Conservation (phyloP, 768 basidiomycete species). For the Ephemerocybe angulata region DNA sequence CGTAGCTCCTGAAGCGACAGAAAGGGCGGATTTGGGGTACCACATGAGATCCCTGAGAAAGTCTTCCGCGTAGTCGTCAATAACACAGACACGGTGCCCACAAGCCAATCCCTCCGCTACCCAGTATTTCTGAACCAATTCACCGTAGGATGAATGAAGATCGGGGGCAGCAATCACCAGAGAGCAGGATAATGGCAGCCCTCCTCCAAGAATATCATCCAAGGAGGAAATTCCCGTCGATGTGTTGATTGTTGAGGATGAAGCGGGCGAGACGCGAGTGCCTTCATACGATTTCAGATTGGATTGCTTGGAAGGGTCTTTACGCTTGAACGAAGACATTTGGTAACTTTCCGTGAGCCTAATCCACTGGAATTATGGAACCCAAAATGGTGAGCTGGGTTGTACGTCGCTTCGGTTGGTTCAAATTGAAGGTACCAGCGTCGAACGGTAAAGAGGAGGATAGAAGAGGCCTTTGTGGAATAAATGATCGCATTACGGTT, state of each 20-base stretch:
- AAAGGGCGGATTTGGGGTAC: slow-evolving; percentile 41
- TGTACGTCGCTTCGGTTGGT: too few relatives aligned
- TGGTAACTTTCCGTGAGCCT: not conserved
- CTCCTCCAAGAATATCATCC: slow-evolving; percentile 93
- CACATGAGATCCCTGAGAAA: slow-evolving; percentile 82
- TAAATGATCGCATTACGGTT: too few relatives aligned
- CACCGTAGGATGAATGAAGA: slow-evolving; percentile 78
- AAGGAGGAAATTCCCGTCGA: slow-evolving; percentile 91
- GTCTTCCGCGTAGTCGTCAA: slow-evolving; percentile 53
- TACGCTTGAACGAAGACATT: slow-evolving; percentile 85
- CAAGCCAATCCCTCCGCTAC: slow-evolving; percentile 79
- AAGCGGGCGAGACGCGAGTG: slow-evolving; percentile 56
- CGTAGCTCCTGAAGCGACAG: not conserved
- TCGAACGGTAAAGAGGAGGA: too few relatives aligned
- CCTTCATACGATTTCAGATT: slow-evolving; percentile 38
- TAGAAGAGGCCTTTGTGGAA: too few relatives aligned
- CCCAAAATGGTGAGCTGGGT: too few relatives aligned
- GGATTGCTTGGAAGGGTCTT: slow-evolving; percentile 41
- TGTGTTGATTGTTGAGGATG: slow-evolving; percentile 52
- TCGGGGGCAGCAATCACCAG: slow-evolving; percentile 80
- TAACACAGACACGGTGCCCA: slow-evolving; percentile 65
- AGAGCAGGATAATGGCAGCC: slow-evolving; percentile 77
- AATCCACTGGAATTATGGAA: too few relatives aligned
- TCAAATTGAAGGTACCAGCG: too few relatives aligned
- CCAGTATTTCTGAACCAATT: slow-evolving; percentile 84